These are phyloP conservation scores for Amaranthus cruentus DNA, from an alignment of 148 eudicot genomes.

Conservation along the genomic window DNA sequence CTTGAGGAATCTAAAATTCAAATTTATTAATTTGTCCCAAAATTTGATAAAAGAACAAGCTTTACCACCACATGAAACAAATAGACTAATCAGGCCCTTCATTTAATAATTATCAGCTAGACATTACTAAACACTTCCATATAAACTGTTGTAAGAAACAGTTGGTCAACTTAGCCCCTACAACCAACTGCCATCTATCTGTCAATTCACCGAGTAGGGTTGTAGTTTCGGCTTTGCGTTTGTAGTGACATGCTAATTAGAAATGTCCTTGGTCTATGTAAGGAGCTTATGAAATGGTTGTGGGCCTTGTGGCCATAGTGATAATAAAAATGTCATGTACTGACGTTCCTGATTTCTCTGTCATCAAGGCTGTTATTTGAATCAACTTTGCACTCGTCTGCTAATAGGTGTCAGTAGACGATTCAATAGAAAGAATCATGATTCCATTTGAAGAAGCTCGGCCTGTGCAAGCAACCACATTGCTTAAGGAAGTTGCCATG, in stretches of 20 bases:
- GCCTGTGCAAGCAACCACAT: slow-evolving; percentile 44
- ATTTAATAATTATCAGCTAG: too few relatives aligned
- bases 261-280: neutral
- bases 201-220: neutral
- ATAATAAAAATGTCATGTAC: neutral
- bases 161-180: too few relatives aligned
- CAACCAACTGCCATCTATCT: too few relatives aligned
- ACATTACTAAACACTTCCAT: too few relatives aligned
- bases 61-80: too few relatives aligned
- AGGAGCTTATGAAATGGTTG: neutral
- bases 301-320: neutral
- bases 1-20: too few relatives aligned
- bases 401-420: slow-evolving; percentile 46
- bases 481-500: slow-evolving; percentile 42
- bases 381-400: neutral
- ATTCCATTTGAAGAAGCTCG: slow-evolving; percentile 51
- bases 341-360: neutral
- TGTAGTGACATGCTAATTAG: neutral
- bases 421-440: slow-evolving; percentile 56
- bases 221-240: neutral
- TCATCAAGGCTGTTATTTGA: neutral
- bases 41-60: too few relatives aligned
- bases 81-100: too few relatives aligned
- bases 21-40: too few relatives aligned
- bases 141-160: too few relatives aligned